Conservation (phyloP, 2,329 filamentous ascomycete species). For the Scedosporium boydii region DNA sequence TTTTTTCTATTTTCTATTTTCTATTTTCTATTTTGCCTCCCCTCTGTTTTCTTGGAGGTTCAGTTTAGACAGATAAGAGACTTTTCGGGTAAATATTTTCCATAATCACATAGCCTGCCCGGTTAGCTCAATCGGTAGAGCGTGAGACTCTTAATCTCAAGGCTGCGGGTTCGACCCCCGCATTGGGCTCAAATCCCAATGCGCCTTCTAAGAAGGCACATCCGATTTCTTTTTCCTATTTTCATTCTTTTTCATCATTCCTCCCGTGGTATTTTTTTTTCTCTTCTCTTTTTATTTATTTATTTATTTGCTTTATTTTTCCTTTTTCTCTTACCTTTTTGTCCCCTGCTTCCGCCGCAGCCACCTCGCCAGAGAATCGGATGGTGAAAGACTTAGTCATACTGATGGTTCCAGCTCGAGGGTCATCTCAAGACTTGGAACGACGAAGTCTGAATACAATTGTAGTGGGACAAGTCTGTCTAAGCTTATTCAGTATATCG, state of each 20-base stretch:
- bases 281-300: neutral
- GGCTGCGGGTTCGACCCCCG: slow-evolving; percentile 31
- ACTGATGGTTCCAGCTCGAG: too few relatives aligned
- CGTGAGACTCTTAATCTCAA: slow-evolving; percentile 57
- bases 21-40: too few relatives aligned
- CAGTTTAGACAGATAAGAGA: neutral
- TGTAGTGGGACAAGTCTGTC: too few relatives aligned
- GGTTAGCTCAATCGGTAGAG: slow-evolving; percentile 64
- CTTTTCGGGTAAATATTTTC: neutral
- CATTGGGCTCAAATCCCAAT: slow-evolving; percentile 13
- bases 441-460: too few relatives aligned
- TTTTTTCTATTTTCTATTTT: too few relatives aligned
- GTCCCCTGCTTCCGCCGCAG: too few relatives aligned
- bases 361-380: too few relatives aligned
- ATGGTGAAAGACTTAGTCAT: too few relatives aligned
- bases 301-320: slow-evolving; percentile 2
- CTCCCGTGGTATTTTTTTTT: too few relatives aligned
- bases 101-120: slow-evolving; percentile 21
- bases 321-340: neutral
- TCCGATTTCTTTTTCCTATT: slow-evolving; percentile 8
- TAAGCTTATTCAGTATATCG: too few relatives aligned
- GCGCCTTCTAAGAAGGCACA: slow-evolving; percentile 4
- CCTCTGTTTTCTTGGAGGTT: neutral
- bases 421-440: too few relatives aligned
- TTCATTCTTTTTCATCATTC: neutral